These are phyloP conservation scores for Cladorrhinum samala DNA, from an alignment of 495 filamentous ascomycete species.

Conservation along the genomic window DNA sequence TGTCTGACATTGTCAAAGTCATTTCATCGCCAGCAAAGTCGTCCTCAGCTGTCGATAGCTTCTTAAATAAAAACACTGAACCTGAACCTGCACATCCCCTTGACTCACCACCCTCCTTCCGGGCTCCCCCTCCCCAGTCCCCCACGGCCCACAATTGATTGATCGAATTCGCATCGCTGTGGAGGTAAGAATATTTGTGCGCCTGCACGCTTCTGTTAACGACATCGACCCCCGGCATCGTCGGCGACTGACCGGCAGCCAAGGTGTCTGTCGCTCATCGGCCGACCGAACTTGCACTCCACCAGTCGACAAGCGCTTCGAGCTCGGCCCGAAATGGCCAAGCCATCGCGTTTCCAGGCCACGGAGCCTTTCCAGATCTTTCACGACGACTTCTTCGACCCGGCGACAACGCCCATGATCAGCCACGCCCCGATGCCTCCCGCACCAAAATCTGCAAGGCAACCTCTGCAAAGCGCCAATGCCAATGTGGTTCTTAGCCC, in stretches of 20 bases:
- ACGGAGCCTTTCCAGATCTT: conserved; percentile 58
- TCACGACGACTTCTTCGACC: conserved; percentile 52
- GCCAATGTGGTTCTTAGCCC: conserved; percentile 52
- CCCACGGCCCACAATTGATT: conserved; percentile 21
- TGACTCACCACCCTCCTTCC: neutral
- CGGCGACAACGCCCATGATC: conserved; percentile 33
- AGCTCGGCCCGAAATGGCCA: conserved; percentile 34
- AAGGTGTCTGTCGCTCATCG: conserved; percentile 1
- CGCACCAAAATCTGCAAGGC: conserved; percentile 38
- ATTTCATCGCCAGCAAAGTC: conserved; percentile 2
- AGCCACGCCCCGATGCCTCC: conserved; percentile 50
- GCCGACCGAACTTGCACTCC: neutral
- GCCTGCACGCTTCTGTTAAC: conserved; percentile 3
- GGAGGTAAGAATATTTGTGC: conserved; percentile 14
- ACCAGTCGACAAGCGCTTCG: conserved; percentile 3
- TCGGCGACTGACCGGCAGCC: conserved; percentile 4
- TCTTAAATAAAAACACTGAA: neutral
- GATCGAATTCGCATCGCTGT: conserved; percentile 21
- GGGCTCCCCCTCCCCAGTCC: neutral
- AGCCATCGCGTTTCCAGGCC: conserved; percentile 53
- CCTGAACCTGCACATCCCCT: neutral
- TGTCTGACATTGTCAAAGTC: neutral
- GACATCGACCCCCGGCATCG: neutral
- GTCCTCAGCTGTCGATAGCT: no score
- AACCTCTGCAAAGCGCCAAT: conserved; percentile 46